Evolutionary conservation across 371 early-diverging fungal genomes (phyloP).

Genomic region (Nematocida displodere): DNA sequence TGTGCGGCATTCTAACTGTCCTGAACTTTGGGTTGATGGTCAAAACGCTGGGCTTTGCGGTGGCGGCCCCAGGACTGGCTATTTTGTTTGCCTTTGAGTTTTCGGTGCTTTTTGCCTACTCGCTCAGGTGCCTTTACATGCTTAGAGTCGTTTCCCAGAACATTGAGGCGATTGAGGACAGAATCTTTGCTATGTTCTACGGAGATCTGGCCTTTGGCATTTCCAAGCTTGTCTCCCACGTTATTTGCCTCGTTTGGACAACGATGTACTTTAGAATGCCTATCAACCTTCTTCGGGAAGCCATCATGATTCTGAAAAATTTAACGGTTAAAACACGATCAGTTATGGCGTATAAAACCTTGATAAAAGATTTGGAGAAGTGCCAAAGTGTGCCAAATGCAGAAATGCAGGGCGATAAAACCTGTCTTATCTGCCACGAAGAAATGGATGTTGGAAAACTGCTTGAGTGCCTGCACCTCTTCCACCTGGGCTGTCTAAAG

Average conservation of each 20-base stretch:
- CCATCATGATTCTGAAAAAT: conserved; percentile 36
- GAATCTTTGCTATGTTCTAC: conserved; percentile 43
- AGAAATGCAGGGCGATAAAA: conserved; percentile 14
- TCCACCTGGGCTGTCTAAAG: conserved; percentile 87
- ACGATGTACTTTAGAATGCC: conserved; percentile 57
- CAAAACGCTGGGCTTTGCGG: not conserved
- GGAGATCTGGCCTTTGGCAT: conserved; percentile 54
- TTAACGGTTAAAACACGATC: conserved; percentile 43
- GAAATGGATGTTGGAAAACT: conserved; percentile 69
- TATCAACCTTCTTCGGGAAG: conserved; percentile 54
- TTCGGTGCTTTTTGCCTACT: conserved; percentile 31
- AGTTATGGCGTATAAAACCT: conserved; percentile 38
- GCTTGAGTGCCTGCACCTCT: conserved; percentile 87
- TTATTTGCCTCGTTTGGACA: conserved; percentile 55
- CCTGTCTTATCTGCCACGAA: conserved; percentile 64
- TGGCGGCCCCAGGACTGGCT: not conserved
- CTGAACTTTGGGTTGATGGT: conserved; percentile 2
- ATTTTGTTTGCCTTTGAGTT: conserved; percentile 63
- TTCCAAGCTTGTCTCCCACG: conserved; percentile 32
- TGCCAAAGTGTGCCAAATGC: conserved; percentile 36
- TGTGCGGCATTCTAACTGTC: not conserved
- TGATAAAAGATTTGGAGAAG: conserved; percentile 52
- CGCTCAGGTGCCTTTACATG: conserved; percentile 43
- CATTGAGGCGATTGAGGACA: conserved; percentile 18
- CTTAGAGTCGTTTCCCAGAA: not conserved